Base-by-base conservation (phyloP, 116 monocot genomes). In the Zostera marina region DNA sequence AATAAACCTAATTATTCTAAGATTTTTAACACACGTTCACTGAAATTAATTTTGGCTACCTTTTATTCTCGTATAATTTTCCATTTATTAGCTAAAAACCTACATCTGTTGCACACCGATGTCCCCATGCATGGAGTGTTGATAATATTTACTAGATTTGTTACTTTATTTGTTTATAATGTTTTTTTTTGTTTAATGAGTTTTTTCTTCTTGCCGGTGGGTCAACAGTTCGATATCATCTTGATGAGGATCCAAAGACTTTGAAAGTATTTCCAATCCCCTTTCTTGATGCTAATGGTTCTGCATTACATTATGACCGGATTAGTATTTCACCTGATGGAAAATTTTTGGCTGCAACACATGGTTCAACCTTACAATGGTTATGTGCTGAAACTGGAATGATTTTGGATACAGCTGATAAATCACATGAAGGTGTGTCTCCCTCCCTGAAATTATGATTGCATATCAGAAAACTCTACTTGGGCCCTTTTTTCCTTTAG, bases 221-320 rank as follows among this genome's bases (percentile, higher is more conserved):
- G 13, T 42, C 11, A 40, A 56, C 47, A 98, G 89, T 89, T 65
- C 79, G 96, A 4, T 98, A 98, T 69, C 89, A 89, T 66, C 79
- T 98, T 21, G 96, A 98, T 63, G 89, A 89, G 74, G 96, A 98
- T 48, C 96, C 90, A 44, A 98, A 89, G 80, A 89, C 90, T 11
- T 62, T 89, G 63, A 98, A 83, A 76, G 76, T 83, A 24, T 74
- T 85, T 22, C 56, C 65, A 1, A 89, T 89, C 69, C 85, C 90
- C 11, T 80, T 98, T 60, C 73, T 66, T 68, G 83, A 98, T 72
- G 76, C 74, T 22, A 89, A 76, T 66, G 89, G 86, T 22, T 64
- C 66, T 59, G 43, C 63, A 66, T 69, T 78, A 58, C 73, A 76
- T 11, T 98, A 98, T 72, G 90, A 89, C 32, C 73, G 72, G 32